Conservation (phyloP, 768 basidiomycete genomes). For the Leccinum subgranulosum region DNA sequence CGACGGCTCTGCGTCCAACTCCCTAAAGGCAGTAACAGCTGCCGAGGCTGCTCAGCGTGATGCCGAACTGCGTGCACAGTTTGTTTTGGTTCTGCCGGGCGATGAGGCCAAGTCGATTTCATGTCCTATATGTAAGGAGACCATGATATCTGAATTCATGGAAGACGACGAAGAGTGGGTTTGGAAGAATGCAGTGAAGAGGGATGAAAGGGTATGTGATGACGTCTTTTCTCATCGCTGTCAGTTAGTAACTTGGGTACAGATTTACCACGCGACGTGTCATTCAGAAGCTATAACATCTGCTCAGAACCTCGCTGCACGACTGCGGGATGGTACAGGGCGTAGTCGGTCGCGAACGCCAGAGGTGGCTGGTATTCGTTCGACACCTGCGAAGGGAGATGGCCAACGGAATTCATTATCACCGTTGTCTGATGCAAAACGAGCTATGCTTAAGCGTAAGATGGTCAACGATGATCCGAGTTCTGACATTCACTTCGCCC, state of each 20-base stretch:
- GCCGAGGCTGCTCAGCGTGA: constrained; percentile 70
- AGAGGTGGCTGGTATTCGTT: constrained; percentile 43
- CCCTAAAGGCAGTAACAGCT: constrained; percentile 56
- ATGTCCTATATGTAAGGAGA: constrained; percentile 97
- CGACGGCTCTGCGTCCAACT: constrained; percentile 47
- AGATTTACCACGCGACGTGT: constrained; percentile 96
- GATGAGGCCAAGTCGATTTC: constrained; percentile 80
- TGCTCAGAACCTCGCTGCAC: constrained; percentile 62
- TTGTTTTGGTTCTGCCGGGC: constrained; percentile 86
- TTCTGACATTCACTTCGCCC: constrained; percentile 30
- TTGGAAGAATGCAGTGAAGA: constrained; percentile 87
- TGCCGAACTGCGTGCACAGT: constrained; percentile 70
- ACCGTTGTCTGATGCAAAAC: constrained; percentile 50
- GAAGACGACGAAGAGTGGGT: constrained; percentile 99
- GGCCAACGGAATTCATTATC: constrained; percentile 39
- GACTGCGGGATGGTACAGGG: constrained; percentile 58
- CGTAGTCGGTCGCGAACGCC: constrained; percentile 78
- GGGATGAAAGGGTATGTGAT: constrained; percentile 72
- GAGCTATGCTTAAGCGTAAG: constrained; percentile 73
- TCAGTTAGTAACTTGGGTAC: constrained; percentile 6
- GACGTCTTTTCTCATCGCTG: background rate
- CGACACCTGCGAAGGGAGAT: constrained; percentile 36
- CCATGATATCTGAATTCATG: constrained; percentile 83
- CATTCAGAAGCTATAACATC: constrained; percentile 75
- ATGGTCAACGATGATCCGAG: constrained; percentile 47